Percentiles rank a stretch among this genome's conserved stretches.
Evolutionary conservation across 345 rosid species (phyloP).

Genomic region (Balakata baccata): DNA sequence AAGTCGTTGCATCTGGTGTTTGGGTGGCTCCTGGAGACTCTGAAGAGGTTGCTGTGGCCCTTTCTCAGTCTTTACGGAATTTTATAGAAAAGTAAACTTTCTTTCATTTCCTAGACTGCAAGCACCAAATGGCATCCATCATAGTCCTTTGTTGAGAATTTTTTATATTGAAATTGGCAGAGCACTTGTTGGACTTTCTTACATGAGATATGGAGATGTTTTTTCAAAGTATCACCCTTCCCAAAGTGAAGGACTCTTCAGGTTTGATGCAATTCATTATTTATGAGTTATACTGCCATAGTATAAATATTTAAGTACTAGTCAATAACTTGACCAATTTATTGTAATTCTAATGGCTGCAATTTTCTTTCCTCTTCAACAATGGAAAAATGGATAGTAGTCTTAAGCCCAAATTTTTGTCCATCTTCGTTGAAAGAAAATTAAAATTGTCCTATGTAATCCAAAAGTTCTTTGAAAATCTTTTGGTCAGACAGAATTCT

Average conservation of each 20-base stretch:
- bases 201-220: conserved; percentile 94
- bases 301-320: background rate
- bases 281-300: background rate
- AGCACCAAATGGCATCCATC: conserved; percentile 11
- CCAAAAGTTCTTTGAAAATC: background rate
- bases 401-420: background rate
- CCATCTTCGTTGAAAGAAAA: background rate
- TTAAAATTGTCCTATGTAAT: background rate
- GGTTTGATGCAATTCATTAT: conserved; percentile 41
- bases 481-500: background rate
- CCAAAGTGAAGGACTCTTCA: conserved; percentile 67
- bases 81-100: conserved; percentile 75
- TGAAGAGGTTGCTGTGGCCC: conserved; percentile 92
- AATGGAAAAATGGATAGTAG: background rate
- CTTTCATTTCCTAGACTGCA: conserved; percentile 15
- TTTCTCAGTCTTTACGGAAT: conserved; percentile 85
- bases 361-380: too few species aligned
- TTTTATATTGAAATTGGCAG: conserved; percentile 43
- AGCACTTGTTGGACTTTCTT: conserved; percentile 63
- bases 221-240: conserved; percentile 75
- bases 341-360: background rate
- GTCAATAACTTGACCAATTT: background rate
- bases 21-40: conserved; percentile 99
- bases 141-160: conserved; percentile 4
- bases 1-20: conserved; percentile 89